Evolutionary conservation across 345 rosid genomes (phyloP).

Genomic region (Ailanthus altissimus): DNA sequence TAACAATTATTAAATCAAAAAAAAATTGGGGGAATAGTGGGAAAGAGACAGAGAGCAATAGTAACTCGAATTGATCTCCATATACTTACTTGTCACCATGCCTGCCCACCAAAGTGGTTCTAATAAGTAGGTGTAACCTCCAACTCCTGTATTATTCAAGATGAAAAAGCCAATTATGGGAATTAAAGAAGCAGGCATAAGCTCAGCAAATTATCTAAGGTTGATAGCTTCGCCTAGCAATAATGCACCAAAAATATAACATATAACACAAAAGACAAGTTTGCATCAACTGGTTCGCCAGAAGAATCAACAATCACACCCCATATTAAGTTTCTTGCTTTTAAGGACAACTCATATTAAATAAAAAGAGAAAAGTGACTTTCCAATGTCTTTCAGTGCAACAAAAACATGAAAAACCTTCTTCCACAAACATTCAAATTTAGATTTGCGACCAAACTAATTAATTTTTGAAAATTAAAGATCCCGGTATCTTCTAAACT

Average conservation of each 20-base stretch:
- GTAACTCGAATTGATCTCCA: background rate
- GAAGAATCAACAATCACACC: constrained; percentile 11
- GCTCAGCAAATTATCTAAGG: background rate
- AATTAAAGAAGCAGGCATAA: background rate
- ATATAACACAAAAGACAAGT: background rate
- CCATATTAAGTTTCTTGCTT: background rate
- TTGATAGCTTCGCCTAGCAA: background rate
- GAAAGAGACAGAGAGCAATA: background rate
- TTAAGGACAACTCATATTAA: background rate
- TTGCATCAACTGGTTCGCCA: background rate
- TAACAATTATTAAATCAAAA: background rate
- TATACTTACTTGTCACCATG: constrained; percentile 73
- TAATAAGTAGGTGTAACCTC: constrained; percentile 84
- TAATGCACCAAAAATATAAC: background rate
- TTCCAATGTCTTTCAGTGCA: background rate
- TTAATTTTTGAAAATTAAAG: background rate
- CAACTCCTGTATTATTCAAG: constrained; percentile 54
- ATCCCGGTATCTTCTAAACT: background rate
- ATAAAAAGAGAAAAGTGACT: background rate
- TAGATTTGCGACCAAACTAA: background rate
- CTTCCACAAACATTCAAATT: background rate
- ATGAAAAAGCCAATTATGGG: constrained; percentile 10
- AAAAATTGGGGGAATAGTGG: background rate
- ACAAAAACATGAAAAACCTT: background rate
- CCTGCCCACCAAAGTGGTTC: constrained; percentile 99